phyloP scores from a whole-genome alignment of 768 basidiomycete species.

The Pleurotus pulmonarius region DNA sequence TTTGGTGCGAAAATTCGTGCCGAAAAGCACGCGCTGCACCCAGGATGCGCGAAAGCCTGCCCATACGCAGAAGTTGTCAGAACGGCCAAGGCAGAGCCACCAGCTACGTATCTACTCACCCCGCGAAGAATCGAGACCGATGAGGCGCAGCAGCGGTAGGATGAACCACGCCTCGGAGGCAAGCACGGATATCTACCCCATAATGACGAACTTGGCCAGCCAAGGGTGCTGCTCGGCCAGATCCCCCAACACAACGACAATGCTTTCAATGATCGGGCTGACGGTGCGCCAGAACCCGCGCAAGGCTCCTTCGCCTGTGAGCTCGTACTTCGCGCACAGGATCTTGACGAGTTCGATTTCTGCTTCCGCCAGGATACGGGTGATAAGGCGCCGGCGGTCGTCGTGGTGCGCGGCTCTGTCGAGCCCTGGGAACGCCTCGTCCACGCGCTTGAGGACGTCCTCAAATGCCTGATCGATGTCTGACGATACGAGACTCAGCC shows the following conservation, averaged over 20 bases:
- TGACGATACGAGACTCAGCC: slow-evolving; percentile 10
- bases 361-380: slow-evolving; percentile 17
- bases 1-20: slow-evolving; percentile 21
- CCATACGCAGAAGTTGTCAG: background rate
- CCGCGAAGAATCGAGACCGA: slow-evolving; percentile 34
- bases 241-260: slow-evolving; percentile 25
- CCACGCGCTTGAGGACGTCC: slow-evolving; percentile 15
- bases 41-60: slow-evolving; percentile 31
- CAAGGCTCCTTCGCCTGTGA: slow-evolving; percentile 20
- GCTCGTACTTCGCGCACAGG: slow-evolving; percentile 14
- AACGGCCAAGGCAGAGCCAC: too few relatives aligned
- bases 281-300: slow-evolving; percentile 18
- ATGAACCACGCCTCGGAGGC: slow-evolving; percentile 27
- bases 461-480: slow-evolving; percentile 17
- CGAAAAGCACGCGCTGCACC: slow-evolving; percentile 30
- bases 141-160: slow-evolving; percentile 24
- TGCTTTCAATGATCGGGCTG: slow-evolving; percentile 16
- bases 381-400: slow-evolving; percentile 17
- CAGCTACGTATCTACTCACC: too few relatives aligned
- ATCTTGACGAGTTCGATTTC: slow-evolving; percentile 20
- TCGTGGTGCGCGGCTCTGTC: slow-evolving; percentile 25
- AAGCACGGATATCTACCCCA: slow-evolving; percentile 18
- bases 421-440: slow-evolving; percentile 27
- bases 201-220: slow-evolving; percentile 20
- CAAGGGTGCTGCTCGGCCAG: slow-evolving; percentile 31